Percentiles rank a stretch among this genome's conserved stretches.
Conservation (phyloP, 2,329 filamentous ascomycete genomes). For the Stemphylium lycopersici region DNA sequence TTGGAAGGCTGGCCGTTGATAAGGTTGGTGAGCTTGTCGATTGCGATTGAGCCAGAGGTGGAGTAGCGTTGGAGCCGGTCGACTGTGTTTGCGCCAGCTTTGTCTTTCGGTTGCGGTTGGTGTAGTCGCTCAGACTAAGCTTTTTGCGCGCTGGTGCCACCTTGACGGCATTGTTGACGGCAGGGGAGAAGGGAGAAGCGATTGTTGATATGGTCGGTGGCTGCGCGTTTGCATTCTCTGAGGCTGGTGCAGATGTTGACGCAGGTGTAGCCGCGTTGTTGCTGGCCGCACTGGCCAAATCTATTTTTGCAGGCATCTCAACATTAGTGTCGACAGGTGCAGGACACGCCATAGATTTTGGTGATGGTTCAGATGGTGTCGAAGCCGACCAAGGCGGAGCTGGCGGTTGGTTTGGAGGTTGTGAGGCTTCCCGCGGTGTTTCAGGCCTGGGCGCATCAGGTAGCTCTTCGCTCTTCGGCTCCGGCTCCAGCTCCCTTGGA, state of each 20-base stretch:
- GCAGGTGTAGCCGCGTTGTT: conserved; percentile 32
- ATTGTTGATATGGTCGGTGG: conserved; percentile 27
- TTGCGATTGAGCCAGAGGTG: conserved; percentile 31
- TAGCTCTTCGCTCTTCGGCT: conserved; percentile 38
- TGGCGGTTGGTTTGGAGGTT: conserved; percentile 42
- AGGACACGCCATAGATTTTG: conserved; percentile 15
- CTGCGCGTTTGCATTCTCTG: conserved; percentile 32
- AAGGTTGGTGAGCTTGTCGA: conserved; percentile 42
- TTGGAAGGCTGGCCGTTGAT: conserved; percentile 39
- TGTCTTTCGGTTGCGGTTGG: conserved; percentile 53
- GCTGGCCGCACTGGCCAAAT: conserved; percentile 26
- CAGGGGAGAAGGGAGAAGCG: conserved; percentile 45
- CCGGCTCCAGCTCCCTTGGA: conserved; percentile 23
- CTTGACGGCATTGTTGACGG: conserved; percentile 51
- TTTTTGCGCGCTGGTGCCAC: conserved; percentile 55
- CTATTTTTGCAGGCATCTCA: conserved; percentile 38
- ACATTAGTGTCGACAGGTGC: conserved; percentile 31
- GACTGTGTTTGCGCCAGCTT: conserved; percentile 43
- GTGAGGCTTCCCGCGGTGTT: conserved; percentile 26
- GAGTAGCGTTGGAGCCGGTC: conserved; percentile 28
- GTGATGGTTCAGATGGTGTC: conserved; percentile 20
- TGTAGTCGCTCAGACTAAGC: conserved; percentile 59
- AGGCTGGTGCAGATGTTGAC: conserved; percentile 25
- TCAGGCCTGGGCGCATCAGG: conserved; percentile 35
- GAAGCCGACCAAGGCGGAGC: conserved; percentile 40